phyloP scores from a whole-genome alignment of 306 rosid species.

The Chamaecrista fasciculata region DNA sequence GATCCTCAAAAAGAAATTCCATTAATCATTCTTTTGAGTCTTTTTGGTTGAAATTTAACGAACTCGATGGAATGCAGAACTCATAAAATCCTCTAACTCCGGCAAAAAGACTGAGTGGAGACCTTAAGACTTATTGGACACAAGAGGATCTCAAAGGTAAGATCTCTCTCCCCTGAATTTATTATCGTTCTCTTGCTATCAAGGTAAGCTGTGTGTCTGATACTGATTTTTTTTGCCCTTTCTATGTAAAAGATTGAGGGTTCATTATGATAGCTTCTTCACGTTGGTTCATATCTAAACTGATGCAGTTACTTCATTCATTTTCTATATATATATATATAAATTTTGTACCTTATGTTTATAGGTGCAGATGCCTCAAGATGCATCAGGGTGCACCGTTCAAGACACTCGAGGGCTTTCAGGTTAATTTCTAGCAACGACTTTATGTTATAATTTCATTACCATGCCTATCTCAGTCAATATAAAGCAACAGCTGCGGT shows the following conservation, averaged over 20 bases:
- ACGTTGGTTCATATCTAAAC: not conserved
- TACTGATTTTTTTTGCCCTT: not conserved
- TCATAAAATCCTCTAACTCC: too few species aligned
- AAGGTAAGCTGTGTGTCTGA: constrained; percentile 56
- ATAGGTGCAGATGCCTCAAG: constrained; percentile 96
- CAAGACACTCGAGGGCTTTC: constrained; percentile 89
- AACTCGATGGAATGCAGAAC: too few species aligned
- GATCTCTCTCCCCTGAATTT: too few species aligned
- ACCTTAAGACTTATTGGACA: too few species aligned
- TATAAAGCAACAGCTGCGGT: not conserved
- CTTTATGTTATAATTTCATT: not conserved
- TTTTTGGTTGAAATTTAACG: too few species aligned
- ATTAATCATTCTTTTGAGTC: too few species aligned
- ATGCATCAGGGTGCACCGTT: constrained; percentile 74
- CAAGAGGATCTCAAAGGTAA: too few species aligned
- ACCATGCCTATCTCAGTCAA: not conserved
- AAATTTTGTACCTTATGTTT: constrained; percentile 15
- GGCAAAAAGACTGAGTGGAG: too few species aligned
- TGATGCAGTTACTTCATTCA: constrained; percentile 3
- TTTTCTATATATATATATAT: too few species aligned
- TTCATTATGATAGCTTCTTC: not conserved
- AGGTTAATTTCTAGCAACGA: constrained; percentile 46
- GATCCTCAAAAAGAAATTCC: too few species aligned
- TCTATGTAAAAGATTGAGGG: not conserved
- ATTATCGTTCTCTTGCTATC: too few species aligned